Conservation (phyloP, 208 protist species). For the Leishmania major region DNA sequence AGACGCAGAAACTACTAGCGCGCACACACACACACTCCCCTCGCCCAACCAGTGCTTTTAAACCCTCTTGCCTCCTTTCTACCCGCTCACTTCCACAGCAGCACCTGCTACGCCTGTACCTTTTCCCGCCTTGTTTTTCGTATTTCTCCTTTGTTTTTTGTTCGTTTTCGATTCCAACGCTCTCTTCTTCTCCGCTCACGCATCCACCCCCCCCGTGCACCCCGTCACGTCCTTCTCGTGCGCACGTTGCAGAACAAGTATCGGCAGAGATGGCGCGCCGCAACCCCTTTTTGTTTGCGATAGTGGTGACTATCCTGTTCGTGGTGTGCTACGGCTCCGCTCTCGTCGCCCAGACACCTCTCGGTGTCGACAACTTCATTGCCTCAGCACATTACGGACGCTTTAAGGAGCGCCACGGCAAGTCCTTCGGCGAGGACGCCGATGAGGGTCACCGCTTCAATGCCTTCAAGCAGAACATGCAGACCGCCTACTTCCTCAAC, state of each 20-base stretch:
- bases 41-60: background rate
- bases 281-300: conserved; percentile 22
- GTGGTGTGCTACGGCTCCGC: conserved; percentile 11
- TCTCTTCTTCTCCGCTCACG: background rate
- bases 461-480: conserved; percentile 73
- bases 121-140: background rate
- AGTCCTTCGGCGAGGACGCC: conserved; percentile 54
- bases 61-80: background rate
- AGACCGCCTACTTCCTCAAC: conserved; percentile 27
- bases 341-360: conserved; percentile 2
- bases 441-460: conserved; percentile 57
- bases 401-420: conserved; percentile 76
- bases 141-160: too few relatives aligned
- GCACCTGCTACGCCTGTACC: background rate
- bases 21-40: background rate
- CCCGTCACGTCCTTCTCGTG: background rate
- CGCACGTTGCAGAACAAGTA: background rate
- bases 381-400: conserved; percentile 41
- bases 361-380: conserved; percentile 7
- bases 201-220: background rate
- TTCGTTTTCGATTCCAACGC: background rate
- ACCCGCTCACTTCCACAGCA: background rate
- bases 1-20: background rate
- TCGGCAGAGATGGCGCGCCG: conserved; percentile 19
- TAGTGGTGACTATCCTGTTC: conserved; percentile 21